Evolutionary conservation across 2,329 filamentous ascomycete species (phyloP).

Genomic region (Fusarium pseudoanthophilum): DNA sequence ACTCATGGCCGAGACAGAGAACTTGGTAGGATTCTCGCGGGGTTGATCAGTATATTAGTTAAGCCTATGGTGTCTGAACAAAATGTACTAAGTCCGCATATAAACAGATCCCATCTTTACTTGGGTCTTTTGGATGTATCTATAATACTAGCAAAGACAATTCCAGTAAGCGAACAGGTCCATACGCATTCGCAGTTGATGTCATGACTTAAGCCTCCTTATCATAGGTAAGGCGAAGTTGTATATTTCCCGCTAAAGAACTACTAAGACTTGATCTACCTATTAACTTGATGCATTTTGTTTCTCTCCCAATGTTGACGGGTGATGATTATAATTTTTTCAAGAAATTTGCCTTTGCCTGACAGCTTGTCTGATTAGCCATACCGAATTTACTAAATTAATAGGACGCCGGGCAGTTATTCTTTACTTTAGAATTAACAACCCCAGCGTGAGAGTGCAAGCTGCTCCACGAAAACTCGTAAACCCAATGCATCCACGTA

Average conservation of each 20-base stretch:
- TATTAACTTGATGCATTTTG: fast-evolving
- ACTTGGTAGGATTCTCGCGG: too few relatives aligned
- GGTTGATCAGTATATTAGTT: too few relatives aligned
- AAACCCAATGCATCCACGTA: not conserved
- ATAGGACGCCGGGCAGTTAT: too few relatives aligned
- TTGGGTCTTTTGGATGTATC: fast-evolving
- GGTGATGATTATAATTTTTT: not conserved
- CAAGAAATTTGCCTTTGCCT: fast-evolving
- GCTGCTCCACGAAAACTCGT: too few relatives aligned
- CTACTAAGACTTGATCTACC: not conserved
- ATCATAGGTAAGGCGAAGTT: not conserved
- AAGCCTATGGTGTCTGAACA: not conserved
- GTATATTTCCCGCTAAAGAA: fast-evolving
- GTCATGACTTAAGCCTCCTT: not conserved
- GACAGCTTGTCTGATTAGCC: not conserved
- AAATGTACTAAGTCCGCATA: fast-evolving
- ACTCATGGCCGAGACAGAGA: not conserved
- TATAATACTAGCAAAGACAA: too few relatives aligned
- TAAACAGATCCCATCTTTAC: fast-evolving
- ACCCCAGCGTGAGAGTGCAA: too few relatives aligned
- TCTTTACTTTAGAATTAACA: fast-evolving
- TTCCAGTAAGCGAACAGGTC: too few relatives aligned
- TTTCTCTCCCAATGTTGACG: fast-evolving
- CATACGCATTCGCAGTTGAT: too few relatives aligned
- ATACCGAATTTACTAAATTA: too few relatives aligned